Base-by-base conservation (phyloP, 352 stramenopile species). In the Saprolegnia parasitica region DNA sequence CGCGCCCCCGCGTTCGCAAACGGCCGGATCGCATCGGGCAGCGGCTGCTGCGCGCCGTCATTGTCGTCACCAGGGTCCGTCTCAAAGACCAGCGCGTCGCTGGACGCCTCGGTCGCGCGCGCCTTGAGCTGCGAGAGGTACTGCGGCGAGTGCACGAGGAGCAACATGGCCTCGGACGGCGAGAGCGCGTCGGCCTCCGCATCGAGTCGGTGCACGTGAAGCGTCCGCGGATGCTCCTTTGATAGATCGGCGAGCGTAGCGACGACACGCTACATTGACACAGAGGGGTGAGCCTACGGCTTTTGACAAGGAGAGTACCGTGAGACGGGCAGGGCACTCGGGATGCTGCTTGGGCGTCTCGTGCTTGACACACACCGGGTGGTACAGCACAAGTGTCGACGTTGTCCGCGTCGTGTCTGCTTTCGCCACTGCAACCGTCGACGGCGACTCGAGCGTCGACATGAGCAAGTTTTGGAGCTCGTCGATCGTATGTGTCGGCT, bases 341-440 rank as follows among this genome's bases (percentile, higher is more conserved):
- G 86, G 84, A 72, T 94, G 86, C 55, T 91, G 81, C 68, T 88
- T 86, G 8, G 86, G 86, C 5, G 86, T 94, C 66, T 91, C 80
- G 49, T 94, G 86, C n/a, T 91, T 83, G 37, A 93, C 79, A 67
- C 91, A 94, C 24, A 89, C 78, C 8, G 86, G 84, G 56, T 94
- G 86, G 61, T 94, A 94, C 61, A 91, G 75, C 42, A 94, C 83
- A 42, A 91, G 72, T 6, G 86, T 94, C 15, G 80, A 85, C 13
- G 81, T 80, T 13, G 24, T 81, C 63, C 16, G 72, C 3, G 9
- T 67, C 46, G n/a, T 20, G 1, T 66, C 26, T 35, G 32, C 26
- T 26, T 4, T 29, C 5, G 15, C 26, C 10, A 65, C 50, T 0
- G 68, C 47, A 9, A 73, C 62, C 1, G 76, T 68, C 18, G 75